Evolutionary conservation across 164 flowering plant species (phyloP).

Genomic region (Stephania cephalantha): DNA sequence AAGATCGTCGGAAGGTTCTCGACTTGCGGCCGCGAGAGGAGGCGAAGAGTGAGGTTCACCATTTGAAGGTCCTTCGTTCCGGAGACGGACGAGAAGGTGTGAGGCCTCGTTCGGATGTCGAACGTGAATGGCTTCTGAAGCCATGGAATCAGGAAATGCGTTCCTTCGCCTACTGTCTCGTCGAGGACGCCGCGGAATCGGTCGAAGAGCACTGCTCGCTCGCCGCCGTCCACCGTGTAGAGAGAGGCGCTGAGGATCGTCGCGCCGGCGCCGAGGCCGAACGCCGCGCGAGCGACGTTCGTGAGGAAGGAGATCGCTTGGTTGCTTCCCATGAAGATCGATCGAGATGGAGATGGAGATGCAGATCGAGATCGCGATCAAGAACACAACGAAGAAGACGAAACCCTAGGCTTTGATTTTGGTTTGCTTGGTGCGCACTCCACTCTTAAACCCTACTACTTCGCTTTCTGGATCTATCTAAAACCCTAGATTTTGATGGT

Average conservation of each 20-base stretch:
- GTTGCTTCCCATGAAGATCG: conserved; percentile 26
- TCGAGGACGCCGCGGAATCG: conserved; percentile 74
- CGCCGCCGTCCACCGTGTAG: conserved; percentile 66
- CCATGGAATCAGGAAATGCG: conserved; percentile 77
- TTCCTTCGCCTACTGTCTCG: conserved; percentile 68
- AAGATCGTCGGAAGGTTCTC: conserved; percentile 50
- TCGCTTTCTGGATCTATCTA: no score
- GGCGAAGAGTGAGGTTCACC: conserved; percentile 77
- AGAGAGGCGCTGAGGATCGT: conserved; percentile 46
- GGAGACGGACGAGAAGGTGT: conserved; percentile 69
- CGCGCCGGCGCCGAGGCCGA: conserved; percentile 54
- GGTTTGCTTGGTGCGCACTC: no score
- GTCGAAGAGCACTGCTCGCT: conserved; percentile 59
- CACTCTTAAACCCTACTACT: background rate
- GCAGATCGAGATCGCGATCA: background rate
- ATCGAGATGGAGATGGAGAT: no score
- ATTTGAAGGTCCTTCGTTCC: conserved; percentile 92
- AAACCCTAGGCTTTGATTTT: no score
- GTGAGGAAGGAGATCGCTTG: conserved; percentile 54
- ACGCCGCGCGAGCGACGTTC: conserved; percentile 57
- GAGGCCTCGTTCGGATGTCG: conserved; percentile 83
- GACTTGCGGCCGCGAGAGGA: conserved; percentile 73
- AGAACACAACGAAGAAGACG: background rate
- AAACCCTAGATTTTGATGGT: background rate
- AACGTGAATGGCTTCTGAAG: conserved; percentile 74